A percentile compares a stretch with the other conserved stretches of the same genome.
phyloP scores from a whole-genome alignment of 768 basidiomycete genomes.

The Hygrophoropsis aurantiaca region DNA sequence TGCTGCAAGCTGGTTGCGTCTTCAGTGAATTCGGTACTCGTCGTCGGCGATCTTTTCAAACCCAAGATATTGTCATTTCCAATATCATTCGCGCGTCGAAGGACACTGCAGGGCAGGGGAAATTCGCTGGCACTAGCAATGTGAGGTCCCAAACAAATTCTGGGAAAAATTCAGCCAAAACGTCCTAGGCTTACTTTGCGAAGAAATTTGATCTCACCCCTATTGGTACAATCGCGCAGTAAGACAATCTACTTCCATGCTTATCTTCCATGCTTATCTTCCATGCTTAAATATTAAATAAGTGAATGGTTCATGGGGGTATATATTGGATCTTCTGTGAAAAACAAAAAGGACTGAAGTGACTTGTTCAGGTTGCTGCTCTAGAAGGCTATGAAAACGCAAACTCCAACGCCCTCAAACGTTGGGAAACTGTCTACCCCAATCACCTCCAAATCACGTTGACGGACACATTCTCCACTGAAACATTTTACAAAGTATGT shows the following conservation, averaged over 20 bases:
- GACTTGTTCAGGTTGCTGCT: conserved; percentile 65
- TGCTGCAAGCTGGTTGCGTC: conserved; percentile 63
- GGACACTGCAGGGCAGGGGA: conserved; percentile 49
- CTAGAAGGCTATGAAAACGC: conserved; percentile 77
- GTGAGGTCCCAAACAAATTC: conserved; percentile 40
- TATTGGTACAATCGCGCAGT: conserved; percentile 88
- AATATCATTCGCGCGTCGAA: conserved; percentile 66
- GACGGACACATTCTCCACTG: conserved; percentile 93
- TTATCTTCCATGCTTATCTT: conserved; percentile 1
- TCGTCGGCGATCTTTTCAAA: conserved; percentile 67
- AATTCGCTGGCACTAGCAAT: conserved; percentile 85
- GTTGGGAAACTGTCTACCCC: conserved; percentile 82
- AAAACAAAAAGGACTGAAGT: background rate
- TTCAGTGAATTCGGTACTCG: conserved; percentile 91
- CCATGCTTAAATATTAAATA: conserved; percentile 6
- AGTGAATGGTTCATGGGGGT: conserved; percentile 95
- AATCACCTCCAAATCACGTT: conserved; percentile 67
- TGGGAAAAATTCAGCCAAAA: conserved; percentile 3
- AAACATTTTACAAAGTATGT: conserved; percentile 75
- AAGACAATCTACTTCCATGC: too few relatives aligned
- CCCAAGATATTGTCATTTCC: conserved; percentile 77
- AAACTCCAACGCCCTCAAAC: conserved; percentile 70
- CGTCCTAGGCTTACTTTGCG: conserved; percentile 77
- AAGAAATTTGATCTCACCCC: conserved; percentile 63
- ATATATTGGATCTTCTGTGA: conserved; percentile 20